Conservation (phyloP, 768 basidiomycete species). For the Calocera cornea region DNA sequence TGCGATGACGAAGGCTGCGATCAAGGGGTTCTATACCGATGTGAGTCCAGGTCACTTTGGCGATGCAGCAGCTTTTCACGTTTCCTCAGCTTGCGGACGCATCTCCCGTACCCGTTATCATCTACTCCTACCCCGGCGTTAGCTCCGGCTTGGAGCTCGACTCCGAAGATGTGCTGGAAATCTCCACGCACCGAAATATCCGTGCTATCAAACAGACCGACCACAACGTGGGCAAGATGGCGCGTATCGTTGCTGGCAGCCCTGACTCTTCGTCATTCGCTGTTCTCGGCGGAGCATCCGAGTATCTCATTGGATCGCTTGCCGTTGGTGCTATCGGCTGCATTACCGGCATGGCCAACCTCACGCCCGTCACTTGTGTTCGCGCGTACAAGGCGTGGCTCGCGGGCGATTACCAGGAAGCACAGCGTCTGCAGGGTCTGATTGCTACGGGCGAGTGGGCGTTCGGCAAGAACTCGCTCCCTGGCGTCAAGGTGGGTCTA, state of each 20-base stretch:
- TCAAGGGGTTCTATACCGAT: constrained; percentile 20
- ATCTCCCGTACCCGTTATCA: constrained; percentile 22
- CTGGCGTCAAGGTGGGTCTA: neutral
- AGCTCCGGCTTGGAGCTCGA: constrained; percentile 25
- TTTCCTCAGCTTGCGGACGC: constrained; percentile 20
- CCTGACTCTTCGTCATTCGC: constrained; percentile 11
- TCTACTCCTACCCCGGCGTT: constrained; percentile 25
- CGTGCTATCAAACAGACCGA: constrained; percentile 28
- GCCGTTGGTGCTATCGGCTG: neutral
- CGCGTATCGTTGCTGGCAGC: constrained; percentile 15
- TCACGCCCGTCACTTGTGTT: constrained; percentile 3
- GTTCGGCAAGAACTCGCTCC: constrained; percentile 2
- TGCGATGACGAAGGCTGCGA: constrained; percentile 18
- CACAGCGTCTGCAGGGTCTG: neutral
- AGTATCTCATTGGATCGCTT: constrained; percentile 11
- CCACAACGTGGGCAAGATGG: constrained; percentile 25
- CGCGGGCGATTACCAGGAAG: neutral
- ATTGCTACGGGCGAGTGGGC: neutral
- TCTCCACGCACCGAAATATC: constrained; percentile 26
- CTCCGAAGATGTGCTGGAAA: constrained; percentile 20
- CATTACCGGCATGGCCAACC: constrained; percentile 3
- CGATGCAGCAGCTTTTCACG: neutral
- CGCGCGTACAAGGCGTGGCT: neutral
- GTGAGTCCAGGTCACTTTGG: constrained; percentile 11
- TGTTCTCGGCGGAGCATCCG: constrained; percentile 14